Conservation (phyloP, 2,329 filamentous ascomycete species). For the Epichloe gansuensis region DNA sequence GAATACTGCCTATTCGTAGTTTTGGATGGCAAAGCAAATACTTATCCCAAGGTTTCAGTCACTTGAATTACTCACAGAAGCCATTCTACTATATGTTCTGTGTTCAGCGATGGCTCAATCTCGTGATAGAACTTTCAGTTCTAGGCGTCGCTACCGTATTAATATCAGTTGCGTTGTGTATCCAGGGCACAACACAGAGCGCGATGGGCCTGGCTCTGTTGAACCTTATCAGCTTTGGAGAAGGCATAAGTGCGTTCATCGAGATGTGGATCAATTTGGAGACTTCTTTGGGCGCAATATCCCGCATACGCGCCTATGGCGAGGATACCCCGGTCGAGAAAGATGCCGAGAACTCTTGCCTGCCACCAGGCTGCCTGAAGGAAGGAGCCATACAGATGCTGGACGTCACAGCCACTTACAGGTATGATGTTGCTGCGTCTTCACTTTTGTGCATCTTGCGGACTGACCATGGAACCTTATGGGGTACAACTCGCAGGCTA, state of each 20-base stretch:
- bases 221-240: neutral
- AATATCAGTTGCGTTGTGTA: constrained; percentile 23
- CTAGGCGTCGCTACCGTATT: constrained; percentile 32
- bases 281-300: neutral
- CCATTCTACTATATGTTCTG: constrained; percentile 28
- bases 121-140: constrained; percentile 33
- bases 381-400: neutral
- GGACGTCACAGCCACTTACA: neutral
- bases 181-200: constrained; percentile 14
- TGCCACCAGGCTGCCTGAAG: neutral
- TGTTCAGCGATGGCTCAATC: constrained; percentile 35
- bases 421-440: neutral
- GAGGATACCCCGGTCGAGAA: neutral
- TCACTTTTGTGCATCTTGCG: neutral
- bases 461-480: neutral
- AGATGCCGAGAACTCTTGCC: neutral
- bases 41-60: no score
- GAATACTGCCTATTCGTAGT: constrained; percentile 15
- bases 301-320: neutral
- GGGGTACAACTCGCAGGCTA: neutral
- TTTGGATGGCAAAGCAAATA: constrained; percentile 11
- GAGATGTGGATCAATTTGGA: neutral
- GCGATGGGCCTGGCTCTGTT: neutral
- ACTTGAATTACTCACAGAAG: neutral
- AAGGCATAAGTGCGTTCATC: neutral